Percentiles rank a stretch among this genome's conserved stretches.
phyloP scores from a whole-genome alignment of 1,284 basidiomycete genomes.

The Inonotus hispidus region DNA sequence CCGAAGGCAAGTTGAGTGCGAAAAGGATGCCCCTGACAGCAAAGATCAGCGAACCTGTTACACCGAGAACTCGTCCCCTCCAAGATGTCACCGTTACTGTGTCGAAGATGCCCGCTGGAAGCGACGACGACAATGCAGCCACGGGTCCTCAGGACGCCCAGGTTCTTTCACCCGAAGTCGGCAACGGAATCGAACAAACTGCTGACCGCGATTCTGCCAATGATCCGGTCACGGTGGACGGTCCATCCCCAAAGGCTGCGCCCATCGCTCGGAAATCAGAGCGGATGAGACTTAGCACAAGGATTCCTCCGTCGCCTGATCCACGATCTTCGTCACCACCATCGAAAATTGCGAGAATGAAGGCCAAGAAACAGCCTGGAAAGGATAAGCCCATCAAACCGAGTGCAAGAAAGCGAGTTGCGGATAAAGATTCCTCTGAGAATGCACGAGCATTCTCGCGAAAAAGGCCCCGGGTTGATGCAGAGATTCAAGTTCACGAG shows the following conservation, averaged over 20 bases:
- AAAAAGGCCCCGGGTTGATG: conserved; percentile 2
- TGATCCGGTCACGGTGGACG: background rate
- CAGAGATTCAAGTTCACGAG: background rate
- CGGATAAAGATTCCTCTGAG: background rate
- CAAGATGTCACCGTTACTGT: background rate
- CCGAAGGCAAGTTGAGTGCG: background rate
- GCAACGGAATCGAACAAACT: too few relatives aligned
- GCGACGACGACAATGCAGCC: background rate
- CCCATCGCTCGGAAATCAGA: background rate
- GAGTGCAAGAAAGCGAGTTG: background rate
- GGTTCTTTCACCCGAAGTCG: too few relatives aligned
- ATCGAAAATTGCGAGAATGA: conserved; percentile 11
- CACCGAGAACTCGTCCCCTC: background rate
- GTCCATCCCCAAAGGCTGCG: background rate
- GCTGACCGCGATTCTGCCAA: background rate
- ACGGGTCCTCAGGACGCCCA: too few relatives aligned
- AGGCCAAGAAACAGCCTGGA: background rate
- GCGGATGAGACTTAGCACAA: background rate
- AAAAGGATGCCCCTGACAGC: background rate
- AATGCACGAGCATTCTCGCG: background rate
- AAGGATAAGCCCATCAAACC: background rate
- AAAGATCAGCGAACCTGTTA: background rate
- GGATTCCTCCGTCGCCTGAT: background rate
- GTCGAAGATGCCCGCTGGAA: background rate
- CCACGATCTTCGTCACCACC: conserved; percentile 5